Evolutionary conservation across 306 rosid species (phyloP).

Genomic region (Senna siamea): DNA sequence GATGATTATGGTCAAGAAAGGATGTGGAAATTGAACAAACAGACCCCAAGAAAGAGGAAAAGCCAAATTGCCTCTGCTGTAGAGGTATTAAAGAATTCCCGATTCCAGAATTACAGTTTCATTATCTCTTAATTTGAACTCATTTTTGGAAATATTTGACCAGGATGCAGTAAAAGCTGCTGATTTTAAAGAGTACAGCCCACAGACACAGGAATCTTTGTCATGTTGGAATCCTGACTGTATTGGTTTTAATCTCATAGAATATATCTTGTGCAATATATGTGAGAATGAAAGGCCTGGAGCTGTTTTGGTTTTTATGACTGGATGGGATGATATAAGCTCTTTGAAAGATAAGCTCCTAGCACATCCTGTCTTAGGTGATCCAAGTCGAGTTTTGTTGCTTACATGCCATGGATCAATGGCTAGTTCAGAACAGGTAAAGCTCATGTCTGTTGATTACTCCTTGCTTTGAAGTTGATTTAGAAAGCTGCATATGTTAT

Average conservation of each 20-base stretch:
- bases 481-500: neutral
- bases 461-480: slow-evolving; percentile 19
- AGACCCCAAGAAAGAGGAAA: slow-evolving; percentile 94
- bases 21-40: slow-evolving; percentile 90
- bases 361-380: slow-evolving; percentile 74
- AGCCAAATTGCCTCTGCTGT: slow-evolving; percentile 90
- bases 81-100: slow-evolving; percentile 59
- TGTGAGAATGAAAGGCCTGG: slow-evolving; percentile 85
- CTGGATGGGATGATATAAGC: slow-evolving; percentile 98
- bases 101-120: slow-evolving; percentile 30
- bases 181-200: slow-evolving; percentile 69
- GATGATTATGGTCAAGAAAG: slow-evolving; percentile 96
- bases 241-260: slow-evolving; percentile 88
- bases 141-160: slow-evolving; percentile 36
- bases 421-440: slow-evolving; percentile 95
- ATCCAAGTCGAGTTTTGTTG: slow-evolving; percentile 71
- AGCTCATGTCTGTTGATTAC: slow-evolving; percentile 32
- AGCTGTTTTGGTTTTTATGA: slow-evolving; percentile 94
- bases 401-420: slow-evolving; percentile 93
- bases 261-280: slow-evolving; percentile 70
- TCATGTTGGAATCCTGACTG: slow-evolving; percentile 94
- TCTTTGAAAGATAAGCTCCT: slow-evolving; percentile 85
- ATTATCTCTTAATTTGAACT: slow-evolving; percentile 30
- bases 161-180: slow-evolving; percentile 89
- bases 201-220: slow-evolving; percentile 81